Conservation (phyloP, 768 basidiomycete genomes). For the Suillus ampliporus region DNA sequence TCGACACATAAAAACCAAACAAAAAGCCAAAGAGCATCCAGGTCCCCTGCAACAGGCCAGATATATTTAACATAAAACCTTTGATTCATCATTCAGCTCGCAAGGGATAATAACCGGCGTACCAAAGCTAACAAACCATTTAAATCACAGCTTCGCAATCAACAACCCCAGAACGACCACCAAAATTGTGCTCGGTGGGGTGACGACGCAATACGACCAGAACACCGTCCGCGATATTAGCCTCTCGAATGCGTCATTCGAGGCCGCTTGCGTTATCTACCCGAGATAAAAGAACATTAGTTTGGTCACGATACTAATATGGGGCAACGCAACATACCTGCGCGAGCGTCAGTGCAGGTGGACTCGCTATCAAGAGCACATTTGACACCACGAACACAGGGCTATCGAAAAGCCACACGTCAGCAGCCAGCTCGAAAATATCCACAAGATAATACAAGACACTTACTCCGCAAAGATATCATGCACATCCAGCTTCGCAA, state of each 20-base stretch:
- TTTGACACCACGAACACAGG: conserved; percentile 89
- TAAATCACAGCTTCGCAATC: conserved; percentile 55
- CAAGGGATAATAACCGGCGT: not conserved
- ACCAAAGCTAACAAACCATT: not conserved
- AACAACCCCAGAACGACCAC: conserved; percentile 79
- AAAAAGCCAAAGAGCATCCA: not conserved
- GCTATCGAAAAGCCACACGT: conserved; percentile 42
- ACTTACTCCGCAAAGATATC: conserved; percentile 79
- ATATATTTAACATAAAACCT: not conserved
- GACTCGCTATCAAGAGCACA: conserved; percentile 81
- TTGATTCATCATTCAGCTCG: not conserved
- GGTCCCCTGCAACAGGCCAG: not conserved
- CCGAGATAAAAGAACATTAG: not conserved
- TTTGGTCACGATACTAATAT: conserved; percentile 9
- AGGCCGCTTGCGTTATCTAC: conserved; percentile 85
- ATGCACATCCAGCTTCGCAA: conserved; percentile 62
- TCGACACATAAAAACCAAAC: not conserved
- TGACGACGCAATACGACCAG: conserved; percentile 89
- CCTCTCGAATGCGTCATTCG: conserved; percentile 86
- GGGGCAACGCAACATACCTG: conserved; percentile 45
- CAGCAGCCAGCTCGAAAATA: not conserved
- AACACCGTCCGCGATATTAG: conserved; percentile 91
- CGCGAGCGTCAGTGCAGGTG: conserved; percentile 77
- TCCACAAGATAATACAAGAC: conserved; percentile 7
- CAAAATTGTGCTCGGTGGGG: conserved; percentile 81